Base-by-base conservation (phyloP, 306 rosid species). In the Pyrus betulifolia region DNA sequence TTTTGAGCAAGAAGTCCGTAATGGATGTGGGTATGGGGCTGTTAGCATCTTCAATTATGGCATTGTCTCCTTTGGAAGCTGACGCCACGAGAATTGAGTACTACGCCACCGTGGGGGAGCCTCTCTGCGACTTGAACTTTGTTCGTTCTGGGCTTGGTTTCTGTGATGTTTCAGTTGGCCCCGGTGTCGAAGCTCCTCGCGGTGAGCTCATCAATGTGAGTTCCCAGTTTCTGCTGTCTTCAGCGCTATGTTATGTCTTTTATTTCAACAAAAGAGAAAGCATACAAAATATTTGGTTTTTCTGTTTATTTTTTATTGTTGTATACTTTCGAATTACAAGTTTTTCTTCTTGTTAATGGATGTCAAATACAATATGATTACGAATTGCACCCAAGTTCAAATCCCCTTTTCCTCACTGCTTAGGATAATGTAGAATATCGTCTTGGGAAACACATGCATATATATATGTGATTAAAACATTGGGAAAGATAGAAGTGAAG, bases 51-150 rank as follows among this genome's bases (percentile, higher is more conserved):
- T 84, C 86, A 3, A 68, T 91, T 74, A 45, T 92, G 81, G 86
- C 87, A 19, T 68, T 88, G 57, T 85, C 97, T 22, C 91, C 97
- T 22, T 65, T 91, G 83, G 89, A 92, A 12, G 97, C 97, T 2
- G 80, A 87, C 57, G 98, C 99, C 33, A 92, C 98, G 0, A 92
- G 98, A 79, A 75, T 92, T 28, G 96, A 96, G 84, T 92, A 92
- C 86, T 96, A 89, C 74, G 98, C 99, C 27, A 92, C 97, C 8
- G 96, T 93, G 4, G 97, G 84, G 57, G 99, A 91, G 25, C 97
- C 98, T 44, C 46, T 72, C 30, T 92, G 99, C 62, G 97, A 92
- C 69, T 81, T 89, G 81, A 91, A 82, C 38, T 89, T 80, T 31
- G 98, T 27, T 3, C 88, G 82, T 66, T 91, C 97, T 40, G 97